Conservation (phyloP, 1,139 yeast species). For the Lodderomyces beijingensis region DNA sequence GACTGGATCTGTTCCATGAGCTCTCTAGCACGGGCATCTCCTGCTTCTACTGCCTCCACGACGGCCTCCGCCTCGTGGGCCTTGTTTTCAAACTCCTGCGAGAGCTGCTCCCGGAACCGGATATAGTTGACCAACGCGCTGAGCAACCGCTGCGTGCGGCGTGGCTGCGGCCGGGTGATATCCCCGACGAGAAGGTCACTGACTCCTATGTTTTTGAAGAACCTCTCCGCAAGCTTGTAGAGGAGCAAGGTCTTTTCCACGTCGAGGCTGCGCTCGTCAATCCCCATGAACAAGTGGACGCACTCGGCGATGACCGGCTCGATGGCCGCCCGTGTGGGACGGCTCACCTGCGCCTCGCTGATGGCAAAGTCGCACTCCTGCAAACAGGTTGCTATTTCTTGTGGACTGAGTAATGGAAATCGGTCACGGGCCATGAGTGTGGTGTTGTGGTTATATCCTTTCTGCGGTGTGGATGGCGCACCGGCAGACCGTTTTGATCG, state of each 20-base stretch:
- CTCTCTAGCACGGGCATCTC: conserved; percentile 33
- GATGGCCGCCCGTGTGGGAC: conserved; percentile 65
- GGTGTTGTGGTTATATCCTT: conserved; percentile 40
- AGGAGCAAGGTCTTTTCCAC: conserved; percentile 22
- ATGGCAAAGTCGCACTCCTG: conserved; percentile 62
- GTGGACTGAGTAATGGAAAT: conserved; percentile 65
- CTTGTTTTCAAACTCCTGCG: conserved; percentile 62
- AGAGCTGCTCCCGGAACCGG: conserved; percentile 73
- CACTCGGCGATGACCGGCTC: conserved; percentile 65
- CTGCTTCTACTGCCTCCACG: conserved; percentile 32
- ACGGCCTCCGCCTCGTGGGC: conserved; percentile 52
- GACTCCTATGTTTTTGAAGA: conserved; percentile 70
- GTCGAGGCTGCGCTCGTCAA: conserved; percentile 18
- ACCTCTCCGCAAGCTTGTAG: conserved; percentile 53
- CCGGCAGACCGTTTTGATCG: conserved; percentile 75
- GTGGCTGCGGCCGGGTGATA: conserved; percentile 60
- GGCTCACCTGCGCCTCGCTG: conserved; percentile 56
- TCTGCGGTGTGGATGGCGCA: conserved; percentile 95
- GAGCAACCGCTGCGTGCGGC: conserved; percentile 57
- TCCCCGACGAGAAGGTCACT: conserved; percentile 74
- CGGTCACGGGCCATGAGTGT: conserved; percentile 5
- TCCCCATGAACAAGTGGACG: conserved; percentile 64
- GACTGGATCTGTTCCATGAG: conserved; percentile 37
- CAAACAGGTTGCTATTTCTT: conserved; percentile 60
- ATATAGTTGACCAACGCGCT: conserved; percentile 88